Conservation (phyloP, 164 flowering plant genomes). For the Vitis riparia region DNA sequence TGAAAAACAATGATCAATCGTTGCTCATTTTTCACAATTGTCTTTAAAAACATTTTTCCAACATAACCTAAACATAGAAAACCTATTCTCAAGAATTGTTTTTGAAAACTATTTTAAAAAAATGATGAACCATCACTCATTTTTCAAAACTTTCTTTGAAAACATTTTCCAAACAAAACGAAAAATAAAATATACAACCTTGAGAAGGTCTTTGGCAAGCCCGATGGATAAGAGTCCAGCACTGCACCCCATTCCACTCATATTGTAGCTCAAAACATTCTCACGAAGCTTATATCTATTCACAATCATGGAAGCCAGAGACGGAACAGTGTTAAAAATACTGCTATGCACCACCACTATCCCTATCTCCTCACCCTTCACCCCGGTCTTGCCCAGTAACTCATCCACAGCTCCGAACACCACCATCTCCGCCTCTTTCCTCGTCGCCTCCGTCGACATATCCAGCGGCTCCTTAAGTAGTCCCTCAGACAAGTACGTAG, state of each 20-base stretch:
- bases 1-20: no score
- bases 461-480: conserved; percentile 19
- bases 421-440: conserved; percentile 30
- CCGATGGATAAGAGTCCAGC: conserved; percentile 33
- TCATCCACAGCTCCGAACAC: conserved; percentile 43
- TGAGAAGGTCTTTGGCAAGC: conserved; percentile 44
- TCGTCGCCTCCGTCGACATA: conserved; percentile 22
- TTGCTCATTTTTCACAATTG: no score
- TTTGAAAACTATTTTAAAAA: no score
- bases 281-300: conserved; percentile 36
- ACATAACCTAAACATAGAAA: no score
- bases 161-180: neutral
- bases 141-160: no score
- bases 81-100: no score
- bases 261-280: conserved; percentile 24
- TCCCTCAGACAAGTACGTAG: conserved; percentile 31
- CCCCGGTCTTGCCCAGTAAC: conserved; percentile 28
- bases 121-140: no score
- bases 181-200: conserved; percentile 13
- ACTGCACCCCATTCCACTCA: conserved; percentile 52
- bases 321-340: conserved; percentile 28
- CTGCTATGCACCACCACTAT: conserved; percentile 39
- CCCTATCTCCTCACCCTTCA: conserved; percentile 28
- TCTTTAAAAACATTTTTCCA: no score
- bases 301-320: conserved; percentile 36